Conservation (phyloP, 148 eudicot species). For the Cornus kousa region DNA sequence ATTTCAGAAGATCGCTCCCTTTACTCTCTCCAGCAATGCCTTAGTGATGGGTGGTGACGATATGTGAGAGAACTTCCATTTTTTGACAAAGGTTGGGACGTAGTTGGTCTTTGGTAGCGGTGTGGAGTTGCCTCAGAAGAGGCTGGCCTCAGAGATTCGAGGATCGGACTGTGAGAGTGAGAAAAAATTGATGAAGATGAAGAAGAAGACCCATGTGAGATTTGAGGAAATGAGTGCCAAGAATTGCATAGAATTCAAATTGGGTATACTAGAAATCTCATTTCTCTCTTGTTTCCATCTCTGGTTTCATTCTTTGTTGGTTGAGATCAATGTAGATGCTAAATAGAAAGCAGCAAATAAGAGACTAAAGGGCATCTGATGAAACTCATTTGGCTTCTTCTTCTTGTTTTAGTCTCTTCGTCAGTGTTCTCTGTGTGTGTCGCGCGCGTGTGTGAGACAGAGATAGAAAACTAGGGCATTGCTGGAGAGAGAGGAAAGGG, state of each 20-base stretch:
- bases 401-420: too few species aligned
- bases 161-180: constrained; percentile 25
- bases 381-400: neutral
- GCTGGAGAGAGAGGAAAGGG: too few species aligned
- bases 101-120: constrained; percentile 7
- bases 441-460: too few species aligned
- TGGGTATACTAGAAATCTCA: neutral
- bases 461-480: too few species aligned
- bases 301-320: neutral
- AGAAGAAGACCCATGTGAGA: neutral
- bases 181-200: constrained; percentile 11
- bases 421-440: too few species aligned
- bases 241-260: constrained; percentile 7
- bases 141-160: constrained; percentile 27
- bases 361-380: neutral
- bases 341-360: neutral
- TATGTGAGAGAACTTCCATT: constrained; percentile 12
- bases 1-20: too few species aligned
- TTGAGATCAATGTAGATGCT: neutral
- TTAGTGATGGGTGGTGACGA: neutral
- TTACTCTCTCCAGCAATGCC: neutral
- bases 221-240: neutral
- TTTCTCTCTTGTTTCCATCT: neutral
- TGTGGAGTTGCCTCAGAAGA: constrained; percentile 22
- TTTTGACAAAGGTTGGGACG: constrained; percentile 2